phyloP scores from a whole-genome alignment of 371 early-diverging fungal species.

The Mortierella sp. region DNA sequence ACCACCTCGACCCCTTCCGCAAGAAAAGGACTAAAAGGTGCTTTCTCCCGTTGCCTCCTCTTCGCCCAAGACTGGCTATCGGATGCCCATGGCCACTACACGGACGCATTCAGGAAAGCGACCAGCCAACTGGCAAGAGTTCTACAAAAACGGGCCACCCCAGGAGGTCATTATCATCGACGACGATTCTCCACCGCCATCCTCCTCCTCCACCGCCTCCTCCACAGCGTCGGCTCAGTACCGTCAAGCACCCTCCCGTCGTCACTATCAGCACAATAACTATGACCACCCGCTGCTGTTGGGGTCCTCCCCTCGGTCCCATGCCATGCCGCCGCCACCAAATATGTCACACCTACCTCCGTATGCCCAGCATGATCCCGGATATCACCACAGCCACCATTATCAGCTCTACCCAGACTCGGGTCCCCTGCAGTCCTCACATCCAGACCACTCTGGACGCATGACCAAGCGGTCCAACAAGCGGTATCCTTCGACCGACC shows the following conservation, averaged over 20 bases:
- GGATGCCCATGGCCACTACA: conserved; percentile 41
- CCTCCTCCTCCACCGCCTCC: conserved; percentile 27
- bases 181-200: conserved; percentile 63
- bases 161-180: conserved; percentile 68
- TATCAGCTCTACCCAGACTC: conserved; percentile 16
- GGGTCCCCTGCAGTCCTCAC: neutral
- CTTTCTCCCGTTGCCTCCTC: neutral
- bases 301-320: conserved; percentile 30
- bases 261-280: conserved; percentile 16
- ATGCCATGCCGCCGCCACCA: conserved; percentile 37
- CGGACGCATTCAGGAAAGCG: conserved; percentile 24
- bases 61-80: conserved; percentile 2
- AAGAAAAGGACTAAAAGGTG: conserved; percentile 2
- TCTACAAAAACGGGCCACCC: conserved; percentile 65
- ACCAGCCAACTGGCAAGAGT: conserved; percentile 61
- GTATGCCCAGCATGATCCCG: neutral
- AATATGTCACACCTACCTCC: neutral
- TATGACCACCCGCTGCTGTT: neutral
- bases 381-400: conserved; percentile 13
- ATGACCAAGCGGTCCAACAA: conserved; percentile 29
- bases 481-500: conserved; percentile 30
- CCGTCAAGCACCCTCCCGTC: conserved; percentile 13
- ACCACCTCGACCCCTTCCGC: neutral
- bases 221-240: conserved; percentile 18
- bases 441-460: neutral